Evolutionary conservation across 306 rosid genomes (phyloP), one percentile per base, ranked within the genome.

Genomic region (Lupinus albus): DNA sequence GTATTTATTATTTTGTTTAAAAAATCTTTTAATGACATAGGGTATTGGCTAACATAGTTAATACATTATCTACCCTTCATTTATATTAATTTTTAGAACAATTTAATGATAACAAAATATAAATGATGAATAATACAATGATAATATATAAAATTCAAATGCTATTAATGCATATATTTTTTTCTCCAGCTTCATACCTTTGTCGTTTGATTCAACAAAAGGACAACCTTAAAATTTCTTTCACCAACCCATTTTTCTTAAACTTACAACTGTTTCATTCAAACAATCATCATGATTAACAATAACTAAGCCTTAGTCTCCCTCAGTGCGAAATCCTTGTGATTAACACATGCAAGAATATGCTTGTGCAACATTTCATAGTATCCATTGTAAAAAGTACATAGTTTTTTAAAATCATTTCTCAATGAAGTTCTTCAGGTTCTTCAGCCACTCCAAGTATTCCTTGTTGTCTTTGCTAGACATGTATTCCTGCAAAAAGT

Each of bases 391-490:
- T 13, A 58, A 41, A 53, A 42, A 56, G 8, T 44, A 42, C 15
- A 25, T 46, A 21, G 28, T 2, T 6, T 57, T 59, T 21, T 41
- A 63, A 32, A 70, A 45, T 84, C 73, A 92, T 5, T 88, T 69
- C 88, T 90, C 89, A 61, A 93, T 10, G 32, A 85, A 90, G 65
- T 38, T 63, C 87, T 86, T 93, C 76, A 88, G 67, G 68, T 86
- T 86, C 86, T 88, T 82, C 87, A 93, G 79, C 99, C 99, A 93
- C 65, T 33, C 13, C 36, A 76, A 38, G 78, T 85, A 90, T 85
- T 90, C 99, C 51, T 76, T 73, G 80, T 32, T 64, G 63, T 90
- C 89, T 74, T 90, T 93, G 28, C 20, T 75, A 73, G 61, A 38
- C 99, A 90, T 86, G 80, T 93, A 88, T 78, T 83, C 84, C 33